A percentile compares a stretch with the other conserved stretches of the same genome.
Conservation (phyloP, 2,329 filamentous ascomycete species). For the Scopulariopsis brevicaulis region DNA sequence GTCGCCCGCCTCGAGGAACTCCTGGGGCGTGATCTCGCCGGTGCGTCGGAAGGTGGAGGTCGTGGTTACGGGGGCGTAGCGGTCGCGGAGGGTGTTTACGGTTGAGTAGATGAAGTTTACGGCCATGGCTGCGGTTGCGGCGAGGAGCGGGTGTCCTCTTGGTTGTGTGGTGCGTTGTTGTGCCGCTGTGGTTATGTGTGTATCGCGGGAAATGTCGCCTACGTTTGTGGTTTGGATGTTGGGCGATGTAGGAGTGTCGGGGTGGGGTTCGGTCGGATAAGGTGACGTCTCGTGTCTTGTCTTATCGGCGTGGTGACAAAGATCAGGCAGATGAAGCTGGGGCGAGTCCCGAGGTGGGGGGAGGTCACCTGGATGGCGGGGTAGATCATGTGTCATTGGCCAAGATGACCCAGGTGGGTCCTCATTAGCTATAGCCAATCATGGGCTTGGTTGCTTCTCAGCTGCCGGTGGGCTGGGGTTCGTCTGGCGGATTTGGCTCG, state of each 20-base stretch:
- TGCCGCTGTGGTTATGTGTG: background rate
- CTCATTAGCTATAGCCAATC: background rate
- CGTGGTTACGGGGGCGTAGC: conserved; percentile 78
- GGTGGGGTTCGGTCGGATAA: too few relatives aligned
- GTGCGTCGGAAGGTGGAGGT: conserved; percentile 89
- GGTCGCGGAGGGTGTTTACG: conserved; percentile 83
- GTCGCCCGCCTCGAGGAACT: conserved; percentile 91
- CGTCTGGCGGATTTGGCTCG: too few relatives aligned
- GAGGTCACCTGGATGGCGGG: conserved; percentile 4
- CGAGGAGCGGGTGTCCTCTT: background rate
- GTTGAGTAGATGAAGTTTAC: conserved; percentile 94
- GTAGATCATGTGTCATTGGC: background rate
- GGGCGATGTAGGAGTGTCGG: too few relatives aligned
- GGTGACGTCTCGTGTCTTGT: too few relatives aligned
- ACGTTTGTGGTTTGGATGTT: too few relatives aligned
- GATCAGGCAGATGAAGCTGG: too few relatives aligned
- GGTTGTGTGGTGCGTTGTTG: background rate
- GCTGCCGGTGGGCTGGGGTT: too few relatives aligned
- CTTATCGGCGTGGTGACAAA: too few relatives aligned
- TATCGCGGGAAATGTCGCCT: too few relatives aligned
- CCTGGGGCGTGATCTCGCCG: conserved; percentile 92
- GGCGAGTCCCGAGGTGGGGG: background rate
- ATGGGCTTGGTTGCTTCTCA: background rate
- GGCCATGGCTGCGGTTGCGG: conserved; percentile 10
- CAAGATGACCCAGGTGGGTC: background rate